These are phyloP conservation scores for Mycena latifolia DNA, from an alignment of 768 basidiomycete species.

Conservation along the genomic window DNA sequence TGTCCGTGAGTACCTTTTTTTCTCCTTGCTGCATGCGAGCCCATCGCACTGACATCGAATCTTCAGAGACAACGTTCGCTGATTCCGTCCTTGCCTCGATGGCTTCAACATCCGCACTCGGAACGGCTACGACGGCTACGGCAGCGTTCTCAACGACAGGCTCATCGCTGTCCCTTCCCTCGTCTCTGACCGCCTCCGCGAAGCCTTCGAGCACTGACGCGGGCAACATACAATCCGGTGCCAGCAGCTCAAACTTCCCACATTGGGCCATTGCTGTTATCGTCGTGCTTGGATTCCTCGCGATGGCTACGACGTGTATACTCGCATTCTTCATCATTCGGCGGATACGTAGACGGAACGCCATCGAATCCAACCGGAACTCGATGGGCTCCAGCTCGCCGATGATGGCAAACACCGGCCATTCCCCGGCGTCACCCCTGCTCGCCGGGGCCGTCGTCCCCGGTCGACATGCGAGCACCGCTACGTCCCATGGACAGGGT, in stretches of 20 bases:
- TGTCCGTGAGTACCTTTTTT: conserved; percentile 75
- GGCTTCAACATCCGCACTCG: conserved; percentile 55
- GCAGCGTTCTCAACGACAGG: conserved; percentile 41
- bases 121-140: conserved; percentile 43
- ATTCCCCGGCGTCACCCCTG: conserved; percentile 61
- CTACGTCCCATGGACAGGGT: conserved; percentile 44
- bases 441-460: conserved; percentile 49
- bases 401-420: conserved; percentile 79
- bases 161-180: conserved; percentile 24
- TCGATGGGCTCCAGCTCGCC: conserved; percentile 86
- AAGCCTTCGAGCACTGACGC: conserved; percentile 29
- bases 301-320: conserved; percentile 76
- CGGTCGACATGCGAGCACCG: conserved; percentile 48
- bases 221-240: conserved; percentile 60
- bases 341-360: conserved; percentile 67
- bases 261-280: conserved; percentile 95
- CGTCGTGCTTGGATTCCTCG: conserved; percentile 86
- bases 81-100: conserved; percentile 75
- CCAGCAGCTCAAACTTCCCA: conserved; percentile 66
- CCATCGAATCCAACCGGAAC: conserved; percentile 67
- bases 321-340: conserved; percentile 82
- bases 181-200: conserved; percentile 17
- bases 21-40: background rate
- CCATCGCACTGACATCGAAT: conserved; percentile 31
- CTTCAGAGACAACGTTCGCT: conserved; percentile 79